Evolutionary conservation across 2,329 filamentous ascomycete species (phyloP).

Genomic region (Scedosporium apiospermum): DNA sequence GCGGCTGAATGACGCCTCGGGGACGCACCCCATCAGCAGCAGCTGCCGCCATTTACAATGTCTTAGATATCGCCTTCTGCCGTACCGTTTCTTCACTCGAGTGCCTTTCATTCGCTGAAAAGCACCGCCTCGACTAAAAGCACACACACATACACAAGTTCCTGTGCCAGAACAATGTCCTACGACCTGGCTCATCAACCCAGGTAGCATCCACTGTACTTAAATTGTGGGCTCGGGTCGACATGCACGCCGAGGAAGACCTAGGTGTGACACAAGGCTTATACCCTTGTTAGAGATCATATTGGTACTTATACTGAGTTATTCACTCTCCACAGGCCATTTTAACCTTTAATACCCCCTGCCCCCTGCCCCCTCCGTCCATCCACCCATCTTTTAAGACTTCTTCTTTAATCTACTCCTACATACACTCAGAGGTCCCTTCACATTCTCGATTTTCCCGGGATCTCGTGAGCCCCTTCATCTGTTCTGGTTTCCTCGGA

Average conservation of each 20-base stretch:
- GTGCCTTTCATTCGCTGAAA: neutral
- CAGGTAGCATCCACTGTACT: neutral
- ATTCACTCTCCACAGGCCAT: neutral
- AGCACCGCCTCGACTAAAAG: neutral
- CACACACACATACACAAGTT: neutral
- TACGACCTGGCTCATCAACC: neutral
- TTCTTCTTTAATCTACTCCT: neutral
- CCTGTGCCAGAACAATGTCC: neutral
- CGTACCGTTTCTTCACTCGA: neutral
- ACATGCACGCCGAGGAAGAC: neutral
- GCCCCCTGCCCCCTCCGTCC: neutral
- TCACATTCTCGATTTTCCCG: neutral
- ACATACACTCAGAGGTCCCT: neutral
- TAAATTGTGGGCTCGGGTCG: neutral
- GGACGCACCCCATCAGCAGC: neutral
- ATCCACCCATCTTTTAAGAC: neutral
- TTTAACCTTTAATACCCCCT: neutral
- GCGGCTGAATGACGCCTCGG: neutral
- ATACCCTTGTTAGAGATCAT: neutral
- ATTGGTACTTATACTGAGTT: neutral
- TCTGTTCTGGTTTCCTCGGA: no score
- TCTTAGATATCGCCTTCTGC: neutral
- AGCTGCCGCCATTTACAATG: neutral
- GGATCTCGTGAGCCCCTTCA: no score
- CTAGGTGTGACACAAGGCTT: constrained; percentile 1